Conservation (phyloP, 2,329 filamentous ascomycete species). For the Calonectria crousiana region DNA sequence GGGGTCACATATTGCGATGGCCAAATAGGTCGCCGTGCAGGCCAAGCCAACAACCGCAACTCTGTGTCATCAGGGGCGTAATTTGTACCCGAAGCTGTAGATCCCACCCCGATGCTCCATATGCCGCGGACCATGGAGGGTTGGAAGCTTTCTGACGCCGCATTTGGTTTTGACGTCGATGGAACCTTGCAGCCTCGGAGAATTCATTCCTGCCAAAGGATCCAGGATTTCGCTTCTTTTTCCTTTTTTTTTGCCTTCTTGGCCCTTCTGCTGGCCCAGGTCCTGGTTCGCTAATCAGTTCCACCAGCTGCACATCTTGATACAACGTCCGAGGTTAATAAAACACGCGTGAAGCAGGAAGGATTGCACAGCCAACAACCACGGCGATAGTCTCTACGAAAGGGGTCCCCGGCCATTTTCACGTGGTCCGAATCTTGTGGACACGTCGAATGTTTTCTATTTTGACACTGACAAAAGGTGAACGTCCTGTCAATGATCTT, state of each 20-base stretch:
- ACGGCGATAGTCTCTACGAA: not conserved
- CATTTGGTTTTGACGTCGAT: not conserved
- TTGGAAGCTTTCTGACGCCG: not conserved
- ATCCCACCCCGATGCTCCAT: not conserved
- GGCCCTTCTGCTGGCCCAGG: not conserved
- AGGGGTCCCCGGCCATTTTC: not conserved
- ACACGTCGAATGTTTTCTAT: not conserved
- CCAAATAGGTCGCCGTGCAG: not conserved
- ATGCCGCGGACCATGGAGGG: not conserved
- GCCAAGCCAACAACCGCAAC: not conserved
- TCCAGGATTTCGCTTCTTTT: not conserved
- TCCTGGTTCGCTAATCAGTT: not conserved
- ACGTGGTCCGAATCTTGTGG: not conserved
- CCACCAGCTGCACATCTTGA: not conserved
- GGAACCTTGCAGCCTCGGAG: not conserved
- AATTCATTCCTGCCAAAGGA: not conserved
- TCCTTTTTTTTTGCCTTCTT: not conserved
- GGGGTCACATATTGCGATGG: not conserved
- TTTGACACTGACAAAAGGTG: not conserved
- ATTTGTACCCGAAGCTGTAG: not conserved
- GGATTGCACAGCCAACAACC: not conserved
- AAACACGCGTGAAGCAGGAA: not conserved
- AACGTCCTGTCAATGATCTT: not conserved
- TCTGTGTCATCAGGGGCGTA: not conserved
- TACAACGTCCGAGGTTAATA: not conserved